These are phyloP conservation scores for Xenoacremonium recifei DNA, from an alignment of 2,329 filamentous ascomycete species.

Conservation along the genomic window DNA sequence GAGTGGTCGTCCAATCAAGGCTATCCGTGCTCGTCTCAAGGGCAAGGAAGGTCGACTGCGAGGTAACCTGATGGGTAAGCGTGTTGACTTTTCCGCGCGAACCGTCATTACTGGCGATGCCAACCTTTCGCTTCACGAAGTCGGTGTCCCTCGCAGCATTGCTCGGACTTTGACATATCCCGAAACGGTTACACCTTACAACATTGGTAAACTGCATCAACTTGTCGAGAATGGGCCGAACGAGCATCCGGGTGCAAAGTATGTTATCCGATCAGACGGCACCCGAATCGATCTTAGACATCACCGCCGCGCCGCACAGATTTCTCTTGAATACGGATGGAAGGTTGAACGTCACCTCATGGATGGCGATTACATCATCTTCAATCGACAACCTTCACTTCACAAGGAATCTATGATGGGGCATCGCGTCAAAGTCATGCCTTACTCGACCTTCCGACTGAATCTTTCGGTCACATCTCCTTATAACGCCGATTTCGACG, in stretches of 20 bases:
- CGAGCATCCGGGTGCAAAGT: slow-evolving; percentile 93
- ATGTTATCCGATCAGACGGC: slow-evolving; percentile 90
- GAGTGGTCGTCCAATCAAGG: slow-evolving; percentile 93
- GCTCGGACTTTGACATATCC: slow-evolving; percentile 93
- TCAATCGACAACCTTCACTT: slow-evolving; percentile 98
- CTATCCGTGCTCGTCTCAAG: slow-evolving; percentile 94
- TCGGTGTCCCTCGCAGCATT: slow-evolving; percentile 92
- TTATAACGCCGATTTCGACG: slow-evolving; percentile 99
- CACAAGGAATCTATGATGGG: slow-evolving; percentile 99
- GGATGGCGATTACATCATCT: slow-evolving; percentile 96
- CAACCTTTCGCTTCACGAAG: slow-evolving; percentile 93
- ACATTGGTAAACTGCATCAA: slow-evolving; percentile 87
- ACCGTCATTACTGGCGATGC: slow-evolving; percentile 99
- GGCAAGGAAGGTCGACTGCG: slow-evolving; percentile 97
- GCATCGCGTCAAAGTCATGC: slow-evolving; percentile 96
- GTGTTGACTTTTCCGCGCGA: slow-evolving; percentile 98
- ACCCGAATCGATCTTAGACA: slow-evolving; percentile 93
- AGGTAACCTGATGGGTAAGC: slow-evolving; percentile 99
- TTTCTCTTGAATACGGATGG: slow-evolving; percentile 92
- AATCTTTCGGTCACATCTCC: slow-evolving; percentile 97
- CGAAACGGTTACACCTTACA: slow-evolving; percentile 96
- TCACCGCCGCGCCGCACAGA: slow-evolving; percentile 82
- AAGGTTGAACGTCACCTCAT: slow-evolving; percentile 97
- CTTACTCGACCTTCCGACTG: slow-evolving; percentile 96
- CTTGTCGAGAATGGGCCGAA: slow-evolving; percentile 92